A percentile compares a stretch with the other conserved stretches of the same genome.
These are phyloP conservation scores for Ceratobasidium sp. DNA, from an alignment of 1,284 basidiomycete species.

Conservation along the genomic window DNA sequence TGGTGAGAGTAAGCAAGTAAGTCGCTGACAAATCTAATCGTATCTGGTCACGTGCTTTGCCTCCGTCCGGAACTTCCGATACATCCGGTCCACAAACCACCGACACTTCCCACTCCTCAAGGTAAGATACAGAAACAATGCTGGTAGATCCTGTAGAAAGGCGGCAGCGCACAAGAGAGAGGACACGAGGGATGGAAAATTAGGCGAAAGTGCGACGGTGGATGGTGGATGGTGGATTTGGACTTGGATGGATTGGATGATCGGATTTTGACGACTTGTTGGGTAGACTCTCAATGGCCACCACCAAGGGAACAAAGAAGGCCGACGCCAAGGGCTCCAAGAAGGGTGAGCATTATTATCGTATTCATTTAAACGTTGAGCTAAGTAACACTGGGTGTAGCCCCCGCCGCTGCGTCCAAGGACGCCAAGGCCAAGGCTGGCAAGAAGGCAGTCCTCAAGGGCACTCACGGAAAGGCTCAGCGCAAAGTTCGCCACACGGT, in stretches of 20 bases:
- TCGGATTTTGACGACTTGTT: background rate
- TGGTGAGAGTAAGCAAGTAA: too few relatives aligned
- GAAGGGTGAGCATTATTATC: constrained; percentile 5
- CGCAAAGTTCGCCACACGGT: constrained; percentile 89
- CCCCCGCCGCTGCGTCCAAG: constrained; percentile 52
- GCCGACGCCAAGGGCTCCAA: constrained; percentile 15
- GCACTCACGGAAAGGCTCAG: constrained; percentile 73
- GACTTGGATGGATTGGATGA: constrained; percentile 13
- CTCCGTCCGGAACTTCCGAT: constrained; percentile 24
- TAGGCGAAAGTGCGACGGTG: background rate
- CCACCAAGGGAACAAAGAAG: constrained; percentile 33
- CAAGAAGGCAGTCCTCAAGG: constrained; percentile 96
- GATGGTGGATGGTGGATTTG: background rate
- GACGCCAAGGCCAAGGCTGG: constrained; percentile 90
- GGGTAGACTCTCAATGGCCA: constrained; percentile 21
- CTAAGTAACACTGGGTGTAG: constrained; percentile 42
- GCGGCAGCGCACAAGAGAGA: too few relatives aligned
- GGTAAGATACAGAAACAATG: constrained; percentile 24
- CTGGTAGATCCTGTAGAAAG: background rate
- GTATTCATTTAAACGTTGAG: background rate
- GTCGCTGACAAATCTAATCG: background rate
- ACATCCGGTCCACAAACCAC: constrained; percentile 17
- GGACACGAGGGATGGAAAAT: too few relatives aligned
- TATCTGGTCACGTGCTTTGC: constrained; percentile 13
- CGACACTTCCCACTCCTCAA: constrained; percentile 20